Evolutionary conservation across 768 basidiomycete species (phyloP).

Genomic region (Xerocomus potaroensis): DNA sequence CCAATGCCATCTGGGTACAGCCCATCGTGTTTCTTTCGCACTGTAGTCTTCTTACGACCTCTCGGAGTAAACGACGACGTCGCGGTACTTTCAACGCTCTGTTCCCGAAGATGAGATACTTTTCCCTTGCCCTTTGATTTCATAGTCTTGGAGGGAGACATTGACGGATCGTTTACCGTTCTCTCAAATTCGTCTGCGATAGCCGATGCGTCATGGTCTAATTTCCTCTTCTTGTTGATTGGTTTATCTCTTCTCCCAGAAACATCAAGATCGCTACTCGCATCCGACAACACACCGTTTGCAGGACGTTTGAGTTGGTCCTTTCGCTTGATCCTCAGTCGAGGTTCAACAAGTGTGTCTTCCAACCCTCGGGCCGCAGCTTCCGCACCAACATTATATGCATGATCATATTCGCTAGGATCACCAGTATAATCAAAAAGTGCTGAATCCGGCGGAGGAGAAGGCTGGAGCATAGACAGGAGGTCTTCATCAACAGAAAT

Average conservation of each 20-base stretch:
- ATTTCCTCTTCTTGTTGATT: slow-evolving; percentile 57
- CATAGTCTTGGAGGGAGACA: slow-evolving; percentile 33
- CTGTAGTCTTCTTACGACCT: slow-evolving; percentile 51
- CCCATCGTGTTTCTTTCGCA: slow-evolving; percentile 53
- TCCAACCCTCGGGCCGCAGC: slow-evolving; percentile 58
- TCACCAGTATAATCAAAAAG: slow-evolving; percentile 29
- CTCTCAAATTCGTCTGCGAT: slow-evolving; percentile 49
- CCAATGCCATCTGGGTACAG: slow-evolving; percentile 50
- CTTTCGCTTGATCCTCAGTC: slow-evolving; percentile 37
- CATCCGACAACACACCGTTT: slow-evolving; percentile 49
- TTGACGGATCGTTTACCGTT: slow-evolving; percentile 35
- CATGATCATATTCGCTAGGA: slow-evolving; percentile 20
- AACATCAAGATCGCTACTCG: slow-evolving; percentile 53
- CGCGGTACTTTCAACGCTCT: slow-evolving; percentile 52
- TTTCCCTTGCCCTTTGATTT: slow-evolving; percentile 53
- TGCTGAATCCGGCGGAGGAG: slow-evolving; percentile 33
- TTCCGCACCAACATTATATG: slow-evolving; percentile 37
- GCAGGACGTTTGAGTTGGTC: slow-evolving; percentile 49
- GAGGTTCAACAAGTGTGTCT: slow-evolving; percentile 46
- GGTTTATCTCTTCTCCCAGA: slow-evolving; percentile 39
- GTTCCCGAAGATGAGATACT: slow-evolving; percentile 44
- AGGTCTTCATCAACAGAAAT: slow-evolving; percentile 33
- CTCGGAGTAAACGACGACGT: slow-evolving; percentile 42
- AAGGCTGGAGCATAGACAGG: slow-evolving; percentile 32
- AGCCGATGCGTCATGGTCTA: slow-evolving; percentile 41